These are phyloP conservation scores for Euphrasia arctica DNA, from an alignment of 305 asterid genomes.

Conservation along the genomic window DNA sequence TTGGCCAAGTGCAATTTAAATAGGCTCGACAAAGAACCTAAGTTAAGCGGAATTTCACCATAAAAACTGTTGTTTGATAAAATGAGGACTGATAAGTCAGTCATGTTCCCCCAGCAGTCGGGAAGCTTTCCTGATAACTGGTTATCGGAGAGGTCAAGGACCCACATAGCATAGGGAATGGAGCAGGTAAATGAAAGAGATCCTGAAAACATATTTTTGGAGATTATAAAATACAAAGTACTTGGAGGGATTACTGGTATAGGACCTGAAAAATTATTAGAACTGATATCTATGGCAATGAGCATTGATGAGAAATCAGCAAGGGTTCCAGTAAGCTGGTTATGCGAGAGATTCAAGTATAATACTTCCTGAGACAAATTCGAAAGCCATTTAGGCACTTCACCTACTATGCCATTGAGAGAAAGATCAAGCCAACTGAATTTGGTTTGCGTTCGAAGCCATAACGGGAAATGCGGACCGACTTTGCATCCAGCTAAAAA, in stretches of 20 bases:
- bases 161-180: not conserved
- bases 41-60: too few species aligned
- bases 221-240: conserved; percentile 17
- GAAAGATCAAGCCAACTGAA: not conserved
- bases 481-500: too few species aligned
- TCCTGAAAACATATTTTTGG: conserved; percentile 31
- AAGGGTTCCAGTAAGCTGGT: conserved; percentile 14
- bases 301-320: conserved; percentile 9
- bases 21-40: conserved; percentile 16
- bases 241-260: conserved; percentile 27
- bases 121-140: conserved; percentile 30
- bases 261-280: conserved; percentile 36
- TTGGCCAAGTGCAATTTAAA: conserved; percentile 20
- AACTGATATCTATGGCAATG: conserved; percentile 21
- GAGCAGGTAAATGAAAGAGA: conserved; percentile 24
- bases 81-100: conserved; percentile 13
- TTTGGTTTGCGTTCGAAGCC: not conserved
- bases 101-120: conserved; percentile 37
- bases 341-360: conserved; percentile 16
- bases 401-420: not conserved
- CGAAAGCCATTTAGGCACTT: conserved; percentile 9
- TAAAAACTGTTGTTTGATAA: conserved; percentile 16
- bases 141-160: conserved; percentile 31
- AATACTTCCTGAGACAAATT: not conserved
- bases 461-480: too few species aligned